A percentile compares a stretch with the other conserved stretches of the same genome.
phyloP scores from a whole-genome alignment of 2,329 filamentous ascomycete genomes.

The Immersiporthe knoxdaviesiana region DNA sequence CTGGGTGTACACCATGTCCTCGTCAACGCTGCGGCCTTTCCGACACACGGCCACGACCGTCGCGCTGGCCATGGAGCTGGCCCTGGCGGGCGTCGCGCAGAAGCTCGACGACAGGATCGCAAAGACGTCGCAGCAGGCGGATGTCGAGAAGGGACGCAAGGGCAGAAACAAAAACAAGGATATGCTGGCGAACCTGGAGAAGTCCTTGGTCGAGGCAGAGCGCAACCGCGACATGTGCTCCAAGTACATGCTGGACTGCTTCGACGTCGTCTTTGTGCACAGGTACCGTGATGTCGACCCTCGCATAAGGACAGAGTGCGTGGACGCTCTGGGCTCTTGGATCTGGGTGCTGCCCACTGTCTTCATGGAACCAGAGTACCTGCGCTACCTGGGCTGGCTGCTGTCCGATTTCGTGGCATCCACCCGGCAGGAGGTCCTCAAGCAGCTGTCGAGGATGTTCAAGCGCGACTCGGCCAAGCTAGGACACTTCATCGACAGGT shows the following conservation, averaged over 20 bases:
- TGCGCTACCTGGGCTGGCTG: conserved; percentile 95
- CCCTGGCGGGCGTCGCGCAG: conserved; percentile 60
- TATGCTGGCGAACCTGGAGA: conserved; percentile 73
- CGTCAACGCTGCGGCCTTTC: conserved; percentile 84
- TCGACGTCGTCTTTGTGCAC: conserved; percentile 92
- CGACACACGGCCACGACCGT: conserved; percentile 91
- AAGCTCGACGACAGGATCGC: conserved; percentile 63
- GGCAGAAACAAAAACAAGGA: conserved; percentile 75
- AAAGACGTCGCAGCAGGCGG: conserved; percentile 76
- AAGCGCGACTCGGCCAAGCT: conserved; percentile 80
- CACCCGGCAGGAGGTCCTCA: conserved; percentile 83
- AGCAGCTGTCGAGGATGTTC: conserved; percentile 79
- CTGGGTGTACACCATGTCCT: conserved; percentile 92
- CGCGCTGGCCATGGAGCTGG: conserved; percentile 76
- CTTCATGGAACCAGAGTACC: conserved; percentile 87
- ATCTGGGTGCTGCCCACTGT: conserved; percentile 81
- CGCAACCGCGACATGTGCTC: conserved; percentile 71
- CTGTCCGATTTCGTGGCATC: conserved; percentile 77
- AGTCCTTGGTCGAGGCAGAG: conserved; percentile 71
- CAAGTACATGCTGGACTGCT: conserved; percentile 78
- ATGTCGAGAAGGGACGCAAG: conserved; percentile 72
- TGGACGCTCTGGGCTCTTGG: conserved; percentile 86
- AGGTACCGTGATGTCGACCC: conserved; percentile 93
- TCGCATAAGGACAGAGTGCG: conserved; percentile 85
- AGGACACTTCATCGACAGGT: conserved; percentile 91